These are phyloP conservation scores for Chlamydomonas sp. DNA, from an alignment of 139 green algal genomes.

Conservation along the genomic window DNA sequence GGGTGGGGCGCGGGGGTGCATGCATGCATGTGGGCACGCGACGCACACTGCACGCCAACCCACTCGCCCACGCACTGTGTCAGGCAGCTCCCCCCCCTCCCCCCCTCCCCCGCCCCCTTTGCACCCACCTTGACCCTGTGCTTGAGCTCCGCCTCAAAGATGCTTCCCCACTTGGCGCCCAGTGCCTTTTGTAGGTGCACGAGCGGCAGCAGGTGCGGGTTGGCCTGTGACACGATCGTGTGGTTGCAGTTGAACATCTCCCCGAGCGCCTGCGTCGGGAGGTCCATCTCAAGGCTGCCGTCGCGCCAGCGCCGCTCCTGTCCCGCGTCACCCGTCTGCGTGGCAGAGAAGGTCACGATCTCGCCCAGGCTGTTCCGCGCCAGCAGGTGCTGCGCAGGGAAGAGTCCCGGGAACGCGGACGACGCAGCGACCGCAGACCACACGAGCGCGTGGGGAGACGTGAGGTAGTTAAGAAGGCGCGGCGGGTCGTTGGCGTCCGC, in stretches of 20 bases:
- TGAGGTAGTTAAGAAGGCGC: conserved; percentile 89
- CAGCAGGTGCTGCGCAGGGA: conserved; percentile 69
- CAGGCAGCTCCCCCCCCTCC: too few species aligned
- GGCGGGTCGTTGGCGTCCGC: conserved; percentile 80
- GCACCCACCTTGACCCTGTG: conserved; percentile 55
- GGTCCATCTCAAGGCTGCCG: conserved; percentile 61
- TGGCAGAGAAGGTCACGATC: conserved; percentile 12
- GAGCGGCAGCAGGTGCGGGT: conserved; percentile 81
- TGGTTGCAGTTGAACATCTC: conserved; percentile 96
- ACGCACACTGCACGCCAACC: too few species aligned
- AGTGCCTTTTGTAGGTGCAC: conserved; percentile 41
- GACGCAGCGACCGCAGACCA: conserved; percentile 82
- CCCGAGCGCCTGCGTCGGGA: conserved; percentile 58
- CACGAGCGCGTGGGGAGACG: conserved; percentile 69
- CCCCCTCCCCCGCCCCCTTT: too few species aligned
- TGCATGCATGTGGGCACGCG: too few species aligned
- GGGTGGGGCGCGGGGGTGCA: too few species aligned
- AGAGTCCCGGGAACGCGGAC: conserved; percentile 79
- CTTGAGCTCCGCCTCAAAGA: conserved; percentile 79
- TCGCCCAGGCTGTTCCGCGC: conserved; percentile 25
- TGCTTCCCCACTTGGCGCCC: conserved; percentile 41
- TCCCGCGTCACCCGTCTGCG: background rate
- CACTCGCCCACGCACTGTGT: too few species aligned
- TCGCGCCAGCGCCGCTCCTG: conserved; percentile 61
- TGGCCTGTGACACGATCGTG: conserved; percentile 84